A percentile compares a stretch with the other conserved stretches of the same genome.
Evolutionary conservation across 805 yeast genomes (phyloP).

Genomic region (Metschnikowia koreensis): DNA sequence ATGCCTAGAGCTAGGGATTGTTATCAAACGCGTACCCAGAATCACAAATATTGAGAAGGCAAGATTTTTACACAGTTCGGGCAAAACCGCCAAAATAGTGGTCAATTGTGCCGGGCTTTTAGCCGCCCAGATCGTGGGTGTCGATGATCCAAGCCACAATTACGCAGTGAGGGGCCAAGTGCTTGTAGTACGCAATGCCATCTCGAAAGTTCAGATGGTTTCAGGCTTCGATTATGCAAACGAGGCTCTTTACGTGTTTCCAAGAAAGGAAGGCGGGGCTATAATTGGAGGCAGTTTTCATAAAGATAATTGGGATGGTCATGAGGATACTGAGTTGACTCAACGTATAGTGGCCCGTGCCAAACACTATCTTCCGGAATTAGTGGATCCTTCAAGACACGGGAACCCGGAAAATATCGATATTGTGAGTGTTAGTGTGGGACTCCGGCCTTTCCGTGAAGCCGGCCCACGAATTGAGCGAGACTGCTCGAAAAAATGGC

Average conservation of each 20-base stretch:
- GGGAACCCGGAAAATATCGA: constrained; percentile 31
- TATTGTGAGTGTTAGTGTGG: constrained; percentile 33
- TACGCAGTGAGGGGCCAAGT: constrained; percentile 63
- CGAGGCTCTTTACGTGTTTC: constrained; percentile 60
- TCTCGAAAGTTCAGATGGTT: constrained; percentile 30
- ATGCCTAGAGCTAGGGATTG: constrained; percentile 47
- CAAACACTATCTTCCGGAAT: constrained; percentile 37
- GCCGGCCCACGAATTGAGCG: constrained; percentile 35
- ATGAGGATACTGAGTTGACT: constrained; percentile 42
- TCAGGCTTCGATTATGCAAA: constrained; percentile 30
- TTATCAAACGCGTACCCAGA: constrained; percentile 39
- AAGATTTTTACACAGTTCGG: constrained; percentile 14
- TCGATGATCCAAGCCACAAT: constrained; percentile 38
- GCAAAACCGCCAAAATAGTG: constrained; percentile 43
- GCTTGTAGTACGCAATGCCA: constrained; percentile 47
- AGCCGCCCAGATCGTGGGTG: constrained; percentile 46
- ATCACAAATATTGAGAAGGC: constrained; percentile 51
- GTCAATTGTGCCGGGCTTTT: constrained; percentile 59
- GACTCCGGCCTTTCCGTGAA: constrained; percentile 39
- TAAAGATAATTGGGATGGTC: constrained; percentile 13
- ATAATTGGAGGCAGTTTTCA: constrained; percentile 57
- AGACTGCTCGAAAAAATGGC: constrained; percentile 29
- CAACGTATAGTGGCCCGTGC: constrained; percentile 50
- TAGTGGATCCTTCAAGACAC: constrained; percentile 25
- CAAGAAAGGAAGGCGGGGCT: constrained; percentile 63